A percentile compares a stretch with the other conserved stretches of the same genome.
These are phyloP conservation scores for Gautieria morchelliformis DNA, from an alignment of 768 basidiomycete genomes.

Conservation along the genomic window DNA sequence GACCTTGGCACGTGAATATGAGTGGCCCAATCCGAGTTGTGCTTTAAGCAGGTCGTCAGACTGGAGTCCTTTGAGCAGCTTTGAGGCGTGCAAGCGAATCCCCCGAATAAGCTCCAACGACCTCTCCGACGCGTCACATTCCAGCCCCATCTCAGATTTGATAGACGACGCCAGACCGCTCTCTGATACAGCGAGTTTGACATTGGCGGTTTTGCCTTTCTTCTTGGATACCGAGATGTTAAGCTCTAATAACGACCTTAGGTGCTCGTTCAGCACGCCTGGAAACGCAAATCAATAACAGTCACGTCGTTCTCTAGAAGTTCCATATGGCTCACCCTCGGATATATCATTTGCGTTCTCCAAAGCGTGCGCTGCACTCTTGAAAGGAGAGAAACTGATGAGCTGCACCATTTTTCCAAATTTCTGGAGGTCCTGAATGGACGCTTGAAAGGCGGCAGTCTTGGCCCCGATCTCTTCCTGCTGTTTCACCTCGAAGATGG, in stretches of 20 bases:
- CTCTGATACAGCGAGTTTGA: conserved; percentile 77
- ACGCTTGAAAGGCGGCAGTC: conserved; percentile 70
- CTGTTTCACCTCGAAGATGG: conserved; percentile 80
- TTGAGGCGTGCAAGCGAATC: conserved; percentile 82
- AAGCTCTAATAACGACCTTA: conserved; percentile 77
- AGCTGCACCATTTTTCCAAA: conserved; percentile 90
- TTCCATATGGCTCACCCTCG: conserved; percentile 53
- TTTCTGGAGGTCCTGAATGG: conserved; percentile 76
- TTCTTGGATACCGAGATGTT: conserved; percentile 57
- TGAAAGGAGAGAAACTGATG: conserved; percentile 88
- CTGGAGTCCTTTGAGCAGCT: conserved; percentile 82
- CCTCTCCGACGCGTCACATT: conserved; percentile 74
- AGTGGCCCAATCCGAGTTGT: conserved; percentile 94
- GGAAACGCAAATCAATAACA: conserved; percentile 3
- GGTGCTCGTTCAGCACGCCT: conserved; percentile 82
- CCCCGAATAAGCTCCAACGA: conserved; percentile 84
- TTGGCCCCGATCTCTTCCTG: conserved; percentile 81
- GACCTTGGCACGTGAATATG: conserved; percentile 93
- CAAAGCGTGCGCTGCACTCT: conserved; percentile 84
- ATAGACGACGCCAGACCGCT: conserved; percentile 65
- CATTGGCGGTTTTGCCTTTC: conserved; percentile 43
- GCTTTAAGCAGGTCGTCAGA: conserved; percentile 83
- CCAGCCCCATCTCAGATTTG: conserved; percentile 57
- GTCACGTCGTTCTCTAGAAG: neutral
- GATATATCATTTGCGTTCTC: conserved; percentile 96